A percentile compares a stretch with the other conserved stretches of the same genome.
These are phyloP conservation scores for Chenopodium quinoa DNA, from an alignment of 148 eudicot genomes.

Conservation along the genomic window DNA sequence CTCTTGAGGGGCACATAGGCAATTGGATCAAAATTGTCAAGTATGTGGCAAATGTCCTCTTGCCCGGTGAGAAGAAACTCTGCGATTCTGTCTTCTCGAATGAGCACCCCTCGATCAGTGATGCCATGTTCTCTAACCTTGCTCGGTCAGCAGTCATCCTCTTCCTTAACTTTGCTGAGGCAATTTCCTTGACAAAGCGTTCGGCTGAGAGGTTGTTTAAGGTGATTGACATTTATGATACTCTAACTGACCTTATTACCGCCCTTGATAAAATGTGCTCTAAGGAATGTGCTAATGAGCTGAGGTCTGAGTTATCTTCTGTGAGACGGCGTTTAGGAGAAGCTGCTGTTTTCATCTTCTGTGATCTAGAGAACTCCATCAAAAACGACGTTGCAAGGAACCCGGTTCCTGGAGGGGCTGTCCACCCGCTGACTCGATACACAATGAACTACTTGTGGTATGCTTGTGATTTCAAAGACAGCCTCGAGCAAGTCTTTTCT, in stretches of 20 bases:
- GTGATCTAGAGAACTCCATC: slow-evolving; percentile 71
- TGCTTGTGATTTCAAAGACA: slow-evolving; percentile 67
- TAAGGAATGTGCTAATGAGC: slow-evolving; percentile 30
- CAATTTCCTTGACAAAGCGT: slow-evolving; percentile 51
- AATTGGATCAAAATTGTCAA: slow-evolving; percentile 39
- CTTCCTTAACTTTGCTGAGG: slow-evolving; percentile 71
- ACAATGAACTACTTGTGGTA: slow-evolving; percentile 74
- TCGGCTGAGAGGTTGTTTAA: slow-evolving; percentile 77
- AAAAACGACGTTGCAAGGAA: slow-evolving; percentile 52
- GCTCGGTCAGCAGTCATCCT: slow-evolving; percentile 44
- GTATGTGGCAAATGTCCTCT: slow-evolving; percentile 30
- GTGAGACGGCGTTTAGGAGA: slow-evolving; percentile 48
- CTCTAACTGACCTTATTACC: slow-evolving; percentile 38
- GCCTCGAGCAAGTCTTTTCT: slow-evolving; percentile 55
- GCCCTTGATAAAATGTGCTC: slow-evolving; percentile 25
- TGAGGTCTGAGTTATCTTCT: slow-evolving; percentile 43
- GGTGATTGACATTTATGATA: slow-evolving; percentile 72
- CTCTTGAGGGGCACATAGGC: slow-evolving; percentile 32
- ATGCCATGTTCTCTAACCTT: slow-evolving; percentile 38
- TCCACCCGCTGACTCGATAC: slow-evolving; percentile 85
- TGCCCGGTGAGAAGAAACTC: slow-evolving; percentile 36
- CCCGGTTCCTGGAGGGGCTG: slow-evolving; percentile 71
- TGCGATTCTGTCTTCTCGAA: slow-evolving; percentile 30
- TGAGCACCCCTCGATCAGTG: slow-evolving; percentile 23
- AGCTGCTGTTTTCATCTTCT: slow-evolving; percentile 53